Percentiles rank a stretch among this genome's conserved stretches.
Evolutionary conservation across 441 rosid genomes (phyloP).

Genomic region (Mallotus repandus): DNA sequence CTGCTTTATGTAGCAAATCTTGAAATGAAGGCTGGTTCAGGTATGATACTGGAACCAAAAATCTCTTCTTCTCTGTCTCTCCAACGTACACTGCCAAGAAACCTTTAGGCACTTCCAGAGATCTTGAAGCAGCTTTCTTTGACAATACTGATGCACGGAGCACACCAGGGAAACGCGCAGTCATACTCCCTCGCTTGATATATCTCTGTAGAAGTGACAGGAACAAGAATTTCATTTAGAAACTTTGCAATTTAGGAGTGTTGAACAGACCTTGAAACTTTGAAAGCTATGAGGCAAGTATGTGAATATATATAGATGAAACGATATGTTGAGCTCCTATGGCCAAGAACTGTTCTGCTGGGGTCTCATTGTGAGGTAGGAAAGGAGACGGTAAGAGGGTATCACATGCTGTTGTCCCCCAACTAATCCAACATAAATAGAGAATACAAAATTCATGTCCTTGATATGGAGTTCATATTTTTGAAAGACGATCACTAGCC

Average conservation of each 20-base stretch:
- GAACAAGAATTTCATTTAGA: no score
- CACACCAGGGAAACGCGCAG: neutral
- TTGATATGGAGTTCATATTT: no score
- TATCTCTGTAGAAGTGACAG: no score
- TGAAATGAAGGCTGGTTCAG: conserved; percentile 36
- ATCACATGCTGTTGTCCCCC: conserved; percentile 31
- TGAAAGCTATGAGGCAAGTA: neutral
- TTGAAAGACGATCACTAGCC: no score
- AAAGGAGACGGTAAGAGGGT: conserved; percentile 4
- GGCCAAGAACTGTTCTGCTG: neutral
- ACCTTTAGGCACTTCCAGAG: conserved; percentile 37
- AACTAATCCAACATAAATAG: conserved; percentile 1
- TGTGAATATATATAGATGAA: conserved; percentile 4
- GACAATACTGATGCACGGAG: conserved; percentile 12
- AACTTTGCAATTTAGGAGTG: neutral
- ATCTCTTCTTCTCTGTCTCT: conserved; percentile 40
- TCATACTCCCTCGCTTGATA: no score
- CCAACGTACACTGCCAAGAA: conserved; percentile 48
- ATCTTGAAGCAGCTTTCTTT: neutral
- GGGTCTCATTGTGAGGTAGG: neutral
- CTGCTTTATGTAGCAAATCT: conserved; percentile 26
- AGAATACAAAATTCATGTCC: neutral
- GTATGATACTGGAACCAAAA: conserved; percentile 33
- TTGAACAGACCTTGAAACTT: neutral
- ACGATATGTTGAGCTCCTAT: no score